A percentile compares a stretch with the other conserved stretches of the same genome.
Conservation (phyloP, 225 moss, liverwort and hornwort species). For the Polytrichum commune region DNA sequence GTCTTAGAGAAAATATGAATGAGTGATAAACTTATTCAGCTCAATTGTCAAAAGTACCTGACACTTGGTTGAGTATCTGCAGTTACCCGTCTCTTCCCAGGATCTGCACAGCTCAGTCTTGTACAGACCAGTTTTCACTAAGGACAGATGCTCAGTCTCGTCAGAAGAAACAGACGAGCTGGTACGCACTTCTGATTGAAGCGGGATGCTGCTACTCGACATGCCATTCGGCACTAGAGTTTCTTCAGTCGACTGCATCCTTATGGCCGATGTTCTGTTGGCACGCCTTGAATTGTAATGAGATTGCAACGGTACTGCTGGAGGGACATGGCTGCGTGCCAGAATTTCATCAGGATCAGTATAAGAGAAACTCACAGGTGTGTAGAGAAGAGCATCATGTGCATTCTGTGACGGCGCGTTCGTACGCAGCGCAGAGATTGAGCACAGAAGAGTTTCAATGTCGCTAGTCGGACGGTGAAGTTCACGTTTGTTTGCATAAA, state of each 20-base stretch:
- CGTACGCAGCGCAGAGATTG: slow-evolving; percentile 18
- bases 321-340: slow-evolving; percentile 11
- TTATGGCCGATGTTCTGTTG: background rate
- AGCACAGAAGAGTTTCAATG: slow-evolving; percentile 17
- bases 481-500: slow-evolving; percentile 14
- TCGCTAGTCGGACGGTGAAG: slow-evolving; percentile 23
- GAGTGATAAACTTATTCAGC: too few relatives aligned
- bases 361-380: slow-evolving; percentile 13
- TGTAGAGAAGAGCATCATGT: slow-evolving; percentile 17
- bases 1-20: too few relatives aligned
- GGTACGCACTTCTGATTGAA: slow-evolving; percentile 25
- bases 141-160: slow-evolving; percentile 40
- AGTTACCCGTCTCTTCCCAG: slow-evolving; percentile 62
- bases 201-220: slow-evolving; percentile 19
- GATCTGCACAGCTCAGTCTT: slow-evolving; percentile 68
- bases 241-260: slow-evolving; percentile 1
- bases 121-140: slow-evolving; percentile 46
- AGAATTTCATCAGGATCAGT: slow-evolving; percentile 15
- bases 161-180: slow-evolving; percentile 46
- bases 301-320: slow-evolving; percentile 11
- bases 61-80: slow-evolving; percentile 54
- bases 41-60: slow-evolving; percentile 31
- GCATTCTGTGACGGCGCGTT: slow-evolving; percentile 15
- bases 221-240: slow-evolving; percentile 18
- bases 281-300: slow-evolving; percentile 5